Base-by-base conservation (phyloP, 345 rosid species). In the Sisymbrium altissimum region DNA sequence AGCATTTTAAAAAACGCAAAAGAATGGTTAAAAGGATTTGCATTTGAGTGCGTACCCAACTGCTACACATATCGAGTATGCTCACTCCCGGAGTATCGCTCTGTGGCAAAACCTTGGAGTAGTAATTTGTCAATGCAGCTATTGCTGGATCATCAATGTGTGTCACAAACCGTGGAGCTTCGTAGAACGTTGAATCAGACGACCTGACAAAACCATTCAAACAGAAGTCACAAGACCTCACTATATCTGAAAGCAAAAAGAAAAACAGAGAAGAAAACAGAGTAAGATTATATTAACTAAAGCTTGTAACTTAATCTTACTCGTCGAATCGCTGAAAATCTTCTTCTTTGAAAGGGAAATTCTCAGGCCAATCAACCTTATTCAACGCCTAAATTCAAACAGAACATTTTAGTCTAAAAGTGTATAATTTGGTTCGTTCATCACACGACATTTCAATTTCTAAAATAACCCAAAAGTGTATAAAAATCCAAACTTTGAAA, bases 61-160 rank as follows among this genome's bases (percentile, higher is more conserved):
- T 91, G 83, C 98, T 87, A 80, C 93, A 94, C 87, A 88, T 86
- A 78, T 94, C 97, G n/a, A 89, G 85, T 64, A 94, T 85, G 84
- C 92, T 85, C 36, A 83, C 82, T 82, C 93, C 96, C 9, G 93
- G 93, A 54, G 87, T 85, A 58, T 81, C 75, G 73, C 89, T 86
- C 58, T 87, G 88, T 80, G 98, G 98, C 39, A 94, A 83, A 77
- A 86, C 93, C 73, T 82, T 75, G 0, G 91, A 85, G 78, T 94
- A 91, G 36, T 86, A 88, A 75, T 85, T 94, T 18, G 96, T 86
- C 59, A 93, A 80, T 40, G 98, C 96, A 25, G 91, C 84, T 76
- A 93, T 89, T 68, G 98, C 96, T 36, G 93, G 86, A 75, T 91
- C 96, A 70, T 94, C 98, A 58, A 94, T 88, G 54, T 89, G 97